These are phyloP conservation scores for Trichoderma gamsii DNA, from an alignment of 495 filamentous ascomycete species.

Conservation along the genomic window DNA sequence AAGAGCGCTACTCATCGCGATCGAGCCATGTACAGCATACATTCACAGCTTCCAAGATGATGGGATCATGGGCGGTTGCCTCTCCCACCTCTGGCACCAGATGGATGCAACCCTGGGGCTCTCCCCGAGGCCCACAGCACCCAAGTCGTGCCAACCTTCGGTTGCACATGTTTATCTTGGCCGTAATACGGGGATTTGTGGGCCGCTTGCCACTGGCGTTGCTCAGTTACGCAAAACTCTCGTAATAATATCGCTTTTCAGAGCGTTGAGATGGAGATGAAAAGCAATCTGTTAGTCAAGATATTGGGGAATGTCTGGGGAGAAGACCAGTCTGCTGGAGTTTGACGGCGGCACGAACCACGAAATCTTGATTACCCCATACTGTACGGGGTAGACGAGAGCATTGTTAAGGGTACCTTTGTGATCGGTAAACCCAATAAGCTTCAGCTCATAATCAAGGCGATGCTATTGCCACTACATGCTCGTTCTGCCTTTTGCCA, in stretches of 20 bases:
- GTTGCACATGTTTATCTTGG: conserved; percentile 1
- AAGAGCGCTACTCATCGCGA: background rate
- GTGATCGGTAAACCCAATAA: background rate
- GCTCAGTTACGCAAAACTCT: background rate
- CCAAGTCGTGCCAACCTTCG: background rate
- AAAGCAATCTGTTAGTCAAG: conserved; percentile 13
- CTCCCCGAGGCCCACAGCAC: background rate
- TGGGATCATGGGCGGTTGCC: background rate
- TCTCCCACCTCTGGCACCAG: background rate
- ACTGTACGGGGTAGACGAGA: background rate
- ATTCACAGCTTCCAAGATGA: background rate
- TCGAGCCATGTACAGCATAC: background rate
- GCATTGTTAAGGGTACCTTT: background rate
- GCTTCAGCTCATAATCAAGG: background rate
- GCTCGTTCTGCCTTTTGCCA: background rate
- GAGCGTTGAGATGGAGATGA: background rate
- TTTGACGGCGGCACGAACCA: background rate
- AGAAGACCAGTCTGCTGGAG: background rate
- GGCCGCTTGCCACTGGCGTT: conserved; percentile 2
- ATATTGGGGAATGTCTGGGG: conserved; percentile 12
- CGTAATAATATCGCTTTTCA: background rate
- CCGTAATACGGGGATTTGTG: conserved; percentile 7
- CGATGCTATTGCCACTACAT: background rate
- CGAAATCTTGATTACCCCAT: background rate
- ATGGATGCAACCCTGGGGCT: conserved; percentile 3